A percentile compares a stretch with the other conserved stretches of the same genome.
phyloP scores from a whole-genome alignment of 2,329 filamentous ascomycete genomes.

The Fusarium chaquense region DNA sequence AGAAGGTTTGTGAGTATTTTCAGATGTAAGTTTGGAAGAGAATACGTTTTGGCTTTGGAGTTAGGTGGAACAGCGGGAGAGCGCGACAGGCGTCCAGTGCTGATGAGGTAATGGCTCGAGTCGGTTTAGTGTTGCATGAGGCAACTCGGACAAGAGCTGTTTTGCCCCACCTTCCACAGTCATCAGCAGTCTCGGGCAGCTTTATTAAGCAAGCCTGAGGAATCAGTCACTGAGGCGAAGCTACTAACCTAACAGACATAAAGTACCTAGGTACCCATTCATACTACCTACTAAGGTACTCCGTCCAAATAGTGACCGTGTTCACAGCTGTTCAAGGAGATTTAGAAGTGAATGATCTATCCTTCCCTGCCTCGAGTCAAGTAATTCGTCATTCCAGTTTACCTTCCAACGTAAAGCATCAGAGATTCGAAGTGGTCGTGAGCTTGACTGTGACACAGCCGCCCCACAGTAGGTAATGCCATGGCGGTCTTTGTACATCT shows the following conservation, averaged over 20 bases:
- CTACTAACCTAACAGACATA: neutral
- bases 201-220: conserved; percentile 37
- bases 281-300: neutral
- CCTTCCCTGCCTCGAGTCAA: neutral
- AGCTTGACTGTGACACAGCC: conserved; percentile 12
- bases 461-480: conserved; percentile 11
- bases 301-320: too few relatives aligned
- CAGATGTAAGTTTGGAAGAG: conserved; percentile 32
- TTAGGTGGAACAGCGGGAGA: conserved; percentile 23
- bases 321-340: neutral
- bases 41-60: conserved; percentile 27
- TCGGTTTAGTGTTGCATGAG: conserved; percentile 36
- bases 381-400: neutral
- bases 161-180: conserved; percentile 15
- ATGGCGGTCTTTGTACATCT: conserved; percentile 12
- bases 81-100: conserved; percentile 32
- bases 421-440: neutral
- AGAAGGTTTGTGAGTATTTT: conserved; percentile 20
- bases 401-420: neutral
- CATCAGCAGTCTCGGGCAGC: conserved; percentile 5
- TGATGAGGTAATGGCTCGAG: conserved; percentile 49
- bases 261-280: neutral
- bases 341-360: neutral
- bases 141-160: conserved; percentile 32
- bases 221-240: neutral